Evolutionary conservation across 1,284 basidiomycete species (phyloP), one percentile per base, ranked within the genome.

Genomic region (Sporisorium scitamineum): DNA sequence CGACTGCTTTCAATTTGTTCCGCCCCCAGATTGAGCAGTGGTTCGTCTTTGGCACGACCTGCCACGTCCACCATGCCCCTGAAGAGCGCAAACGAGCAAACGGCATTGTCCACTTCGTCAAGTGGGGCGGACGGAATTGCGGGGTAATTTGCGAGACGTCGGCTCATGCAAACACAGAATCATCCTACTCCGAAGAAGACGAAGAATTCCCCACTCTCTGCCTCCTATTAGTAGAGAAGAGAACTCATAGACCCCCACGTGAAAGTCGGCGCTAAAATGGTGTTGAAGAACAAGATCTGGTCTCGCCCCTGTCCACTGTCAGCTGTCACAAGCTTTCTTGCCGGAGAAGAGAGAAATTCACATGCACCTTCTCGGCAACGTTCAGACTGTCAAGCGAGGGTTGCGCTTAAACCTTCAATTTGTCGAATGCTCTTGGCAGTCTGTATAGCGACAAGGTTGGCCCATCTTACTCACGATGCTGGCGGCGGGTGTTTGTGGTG

Each of bases 401-500:
- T n/a, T n/a, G n/a, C 41, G 53, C 53, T 26, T 16, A 47, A n/a
- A n/a, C n/a, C 14, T 27, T 27, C 27, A 31, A 20, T 16, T 31
- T 54, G 53, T 41, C 53, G 53, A 54, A 20, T 26, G 26, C 53
- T 54, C 53, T 54, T 54, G 53, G 53, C 53, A 44, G 14, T 47
- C 27, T 16, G 22, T 26, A 27, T 14, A 22, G 44, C 50, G 48
- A 31, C 48, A 9, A 47, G 24, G 16, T 47, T 47, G 44, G 6
- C 44, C 44, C 44, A 13, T 14, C 41, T 9, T 42, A n/a, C 8
- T 22, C 20, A 24, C 44, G 24, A 27, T 18, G 5, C 14, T 47
- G 13, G 24, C 6, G 24, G 18, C 44, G 16, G 20, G 24, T 16
- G 44, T 8, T 27, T 27, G 26, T 47, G 44, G 24, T 5, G n/a